Base-by-base conservation (phyloP, 2,329 filamentous ascomycete genomes). In the Scedosporium apiospermum region DNA sequence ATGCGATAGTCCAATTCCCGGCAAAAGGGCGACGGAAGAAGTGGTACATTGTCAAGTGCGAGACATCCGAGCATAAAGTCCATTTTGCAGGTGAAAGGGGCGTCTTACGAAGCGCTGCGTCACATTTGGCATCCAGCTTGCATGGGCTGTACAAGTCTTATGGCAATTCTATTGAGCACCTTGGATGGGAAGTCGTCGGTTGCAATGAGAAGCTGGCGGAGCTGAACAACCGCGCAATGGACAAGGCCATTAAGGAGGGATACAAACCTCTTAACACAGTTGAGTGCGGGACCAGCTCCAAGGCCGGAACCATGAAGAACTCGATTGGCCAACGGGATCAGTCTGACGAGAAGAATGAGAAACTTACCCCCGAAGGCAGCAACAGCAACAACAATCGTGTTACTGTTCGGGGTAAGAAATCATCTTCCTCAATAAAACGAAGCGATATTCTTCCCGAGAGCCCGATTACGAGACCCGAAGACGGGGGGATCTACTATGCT, bases 11-110 rank as follows among this genome's bases (percentile, higher is more conserved):
- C 7, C 60, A 64, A 38, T 38, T 38, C 10, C 18, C 66, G 42
- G 6, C 21, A 38, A 16, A 60, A 65, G 6, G 64, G 60, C 3
- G n/a, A 7, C 4, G 46, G 10, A 51, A 21, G n/a, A 62, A 65
- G 1, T 68, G 62, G 42, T 69, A 66, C 38, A 66, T 68, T n/a
- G 51, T 69, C 6, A 64, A 58, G 18, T 69, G 67, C 58, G 63
- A 58, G 34, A 67, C 65, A 42, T 64, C 65, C 14, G 61, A 67
- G 41, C 67, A 69, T 23, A 63, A 59, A 9, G 65, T 67, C 23
- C 64, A 67, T 34, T 67, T 69, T 57, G 64, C 63, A 26, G 51
- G 62, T 23, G 63, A 65, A 34, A 41, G 2, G 16, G 7, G 14
- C 6, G 65, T 65, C 1, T 23, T 68, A 3, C 51, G 41, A 4